Evolutionary conservation across 108 stramenopile species (phyloP), one percentile per base, ranked within the genome.

Genomic region (Epipyxis sp.): DNA sequence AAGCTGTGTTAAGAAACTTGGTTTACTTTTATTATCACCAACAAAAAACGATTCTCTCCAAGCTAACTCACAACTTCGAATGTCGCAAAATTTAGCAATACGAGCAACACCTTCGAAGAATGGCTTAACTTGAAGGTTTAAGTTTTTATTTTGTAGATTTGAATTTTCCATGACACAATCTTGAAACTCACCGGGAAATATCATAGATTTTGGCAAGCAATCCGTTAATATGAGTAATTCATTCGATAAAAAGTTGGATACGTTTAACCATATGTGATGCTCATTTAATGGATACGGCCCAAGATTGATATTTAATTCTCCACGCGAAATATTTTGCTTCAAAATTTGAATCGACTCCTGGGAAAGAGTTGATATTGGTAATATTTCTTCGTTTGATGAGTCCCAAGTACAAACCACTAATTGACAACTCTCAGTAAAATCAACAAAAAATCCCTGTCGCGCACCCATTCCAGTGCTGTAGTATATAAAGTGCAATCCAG

Each of bases 271-370:
- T n/a, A 25, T 35, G 10, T 74, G 10, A 74, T 74, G 34, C 27
- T 74, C 41, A 13, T 74, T 42, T 29, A 30, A 13, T 20, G 71
- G 32, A 42, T 74, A 74, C 10, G 71, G 71, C 71, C n/a, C 71
- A 37, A 74, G 29, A 42, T 32, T 6, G 41, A 29, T 6, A 32
- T 74, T 57, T 13, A 74, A 25, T 10, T 6, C 71, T 43, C 71
- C 71, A 74, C 6, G 10, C 27, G 27, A 10, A 74, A 74, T 74
- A 16, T 46, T 10, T 6, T 74, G 46, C 46, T 50, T 20, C 13
- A 13, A 20, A 6, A 13, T 6, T 50, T 6, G 13, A 13, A 13
- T 20, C 46, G 6, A 6, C 46, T 50, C 46, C 13, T 20, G 13
- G 20, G 46, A 50, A 6, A 50, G 20, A 20, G 46, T 20, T 50